Evolutionary conservation across 768 basidiomycete species (phyloP).

Genomic region (Lanmaoa rubissima): DNA sequence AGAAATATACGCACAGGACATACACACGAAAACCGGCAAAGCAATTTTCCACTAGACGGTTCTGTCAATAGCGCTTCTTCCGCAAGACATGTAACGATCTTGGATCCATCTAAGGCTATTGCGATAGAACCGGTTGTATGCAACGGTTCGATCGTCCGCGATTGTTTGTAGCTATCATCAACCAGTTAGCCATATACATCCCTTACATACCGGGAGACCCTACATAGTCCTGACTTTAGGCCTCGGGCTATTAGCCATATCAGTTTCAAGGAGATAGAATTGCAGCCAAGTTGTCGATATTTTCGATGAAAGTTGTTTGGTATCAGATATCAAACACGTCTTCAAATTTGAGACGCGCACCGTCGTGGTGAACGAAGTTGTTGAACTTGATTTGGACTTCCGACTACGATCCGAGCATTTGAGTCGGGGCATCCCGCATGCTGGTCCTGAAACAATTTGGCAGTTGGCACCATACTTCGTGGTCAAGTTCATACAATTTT

Average conservation of each 20-base stretch:
- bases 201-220: background rate
- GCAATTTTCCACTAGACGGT: slow-evolving; percentile 64
- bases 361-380: background rate
- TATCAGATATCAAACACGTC: slow-evolving; percentile 3
- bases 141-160: slow-evolving; percentile 68
- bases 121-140: slow-evolving; percentile 89
- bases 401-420: background rate
- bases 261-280: background rate
- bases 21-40: slow-evolving; percentile 84
- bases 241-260: slow-evolving; percentile 29
- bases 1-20: slow-evolving; percentile 32
- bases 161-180: slow-evolving; percentile 67
- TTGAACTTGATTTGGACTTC: background rate
- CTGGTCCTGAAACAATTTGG: too few species aligned
- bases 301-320: slow-evolving; percentile 12
- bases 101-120: slow-evolving; percentile 72
- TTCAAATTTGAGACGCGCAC: background rate
- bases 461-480: too few species aligned
- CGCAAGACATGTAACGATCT: slow-evolving; percentile 81
- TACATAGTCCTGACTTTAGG: slow-evolving; percentile 48
- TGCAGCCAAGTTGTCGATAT: background rate
- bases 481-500: background rate
- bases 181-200: slow-evolving; percentile 9
- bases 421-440: too few species aligned
- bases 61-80: slow-evolving; percentile 86